Conservation (phyloP, 345 rosid genomes). For the rapeseed (Brassica napus) region DNA sequence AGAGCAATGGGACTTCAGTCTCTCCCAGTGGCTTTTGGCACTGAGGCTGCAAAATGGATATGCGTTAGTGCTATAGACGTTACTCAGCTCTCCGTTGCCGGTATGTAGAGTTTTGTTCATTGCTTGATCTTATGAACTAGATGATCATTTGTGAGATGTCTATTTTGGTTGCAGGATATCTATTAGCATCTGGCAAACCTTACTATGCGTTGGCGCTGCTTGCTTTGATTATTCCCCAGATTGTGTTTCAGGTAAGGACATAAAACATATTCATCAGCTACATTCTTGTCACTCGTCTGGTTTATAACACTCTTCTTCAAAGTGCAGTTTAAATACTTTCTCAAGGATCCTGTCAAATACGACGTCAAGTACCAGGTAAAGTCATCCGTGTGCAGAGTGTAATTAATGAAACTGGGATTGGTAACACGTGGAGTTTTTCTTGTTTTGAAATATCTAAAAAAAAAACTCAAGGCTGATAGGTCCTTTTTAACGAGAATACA, state of each 20-base stretch:
- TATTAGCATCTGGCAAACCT: conserved; percentile 90
- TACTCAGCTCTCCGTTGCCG: conserved; percentile 92
- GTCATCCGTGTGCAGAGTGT: background rate
- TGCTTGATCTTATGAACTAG: background rate
- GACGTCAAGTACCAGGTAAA: conserved; percentile 94
- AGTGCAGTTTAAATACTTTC: conserved; percentile 83
- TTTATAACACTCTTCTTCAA: background rate
- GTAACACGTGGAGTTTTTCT: background rate
- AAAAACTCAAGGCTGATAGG: background rate
- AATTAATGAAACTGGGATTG: background rate
- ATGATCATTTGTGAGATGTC: background rate
- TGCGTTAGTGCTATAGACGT: conserved; percentile 97
- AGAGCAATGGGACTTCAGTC: conserved; percentile 97
- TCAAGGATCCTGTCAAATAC: conserved; percentile 91
- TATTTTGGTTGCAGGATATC: conserved; percentile 60
- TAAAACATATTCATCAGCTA: background rate
- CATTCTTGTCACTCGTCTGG: conserved; percentile 14
- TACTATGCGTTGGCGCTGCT: conserved; percentile 84
- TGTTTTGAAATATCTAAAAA: background rate
- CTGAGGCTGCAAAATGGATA: conserved; percentile 98
- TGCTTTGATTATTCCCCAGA: conserved; percentile 75
- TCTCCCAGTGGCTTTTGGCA: conserved; percentile 94
- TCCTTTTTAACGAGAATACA: background rate
- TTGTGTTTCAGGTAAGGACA: conserved; percentile 75
- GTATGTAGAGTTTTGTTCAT: conserved; percentile 42